Evolutionary conservation across 345 rosid genomes (phyloP).

Genomic region (Durio zibethinus): DNA sequence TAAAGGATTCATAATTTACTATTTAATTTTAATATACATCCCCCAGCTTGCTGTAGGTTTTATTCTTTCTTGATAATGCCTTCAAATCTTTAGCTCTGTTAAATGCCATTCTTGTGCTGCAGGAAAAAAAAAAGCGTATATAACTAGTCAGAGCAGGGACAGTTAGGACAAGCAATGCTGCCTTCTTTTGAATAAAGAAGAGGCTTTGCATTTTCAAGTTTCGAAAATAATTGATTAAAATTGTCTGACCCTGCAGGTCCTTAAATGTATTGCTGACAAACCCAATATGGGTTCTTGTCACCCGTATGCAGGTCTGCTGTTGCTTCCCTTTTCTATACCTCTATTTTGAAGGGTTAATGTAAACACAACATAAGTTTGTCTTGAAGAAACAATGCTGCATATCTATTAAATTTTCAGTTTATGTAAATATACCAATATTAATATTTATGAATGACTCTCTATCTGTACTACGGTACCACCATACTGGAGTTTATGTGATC

Average conservation of each 20-base stretch:
- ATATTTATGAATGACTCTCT: not conserved
- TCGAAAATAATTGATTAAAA: not conserved
- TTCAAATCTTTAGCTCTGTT: too few relatives aligned
- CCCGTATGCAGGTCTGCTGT: slow-evolving; percentile 61
- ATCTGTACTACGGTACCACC: not conserved
- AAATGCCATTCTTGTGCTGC: too few relatives aligned
- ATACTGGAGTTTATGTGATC: not conserved
- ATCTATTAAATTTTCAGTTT: not conserved
- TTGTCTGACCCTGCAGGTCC: slow-evolving; percentile 39
- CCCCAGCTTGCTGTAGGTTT: too few relatives aligned
- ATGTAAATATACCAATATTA: not conserved
- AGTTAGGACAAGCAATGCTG: too few relatives aligned
- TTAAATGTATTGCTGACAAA: slow-evolving; percentile 61
- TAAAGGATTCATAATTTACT: too few relatives aligned
- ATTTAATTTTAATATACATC: too few relatives aligned
- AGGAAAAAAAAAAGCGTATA: too few relatives aligned
- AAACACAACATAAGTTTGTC: not conserved
- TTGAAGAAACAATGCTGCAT: not conserved
- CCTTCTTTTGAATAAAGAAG: not conserved
- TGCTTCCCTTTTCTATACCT: not conserved
- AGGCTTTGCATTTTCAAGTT: not conserved
- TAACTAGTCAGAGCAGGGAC: too few relatives aligned
- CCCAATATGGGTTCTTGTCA: slow-evolving; percentile 70
- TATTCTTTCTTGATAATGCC: too few relatives aligned
- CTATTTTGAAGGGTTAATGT: not conserved